A percentile compares a stretch with the other conserved stretches of the same genome.
These are phyloP conservation scores for Colletotrichum sublineola DNA, from an alignment of 2,329 filamentous ascomycete species.

Conservation along the genomic window DNA sequence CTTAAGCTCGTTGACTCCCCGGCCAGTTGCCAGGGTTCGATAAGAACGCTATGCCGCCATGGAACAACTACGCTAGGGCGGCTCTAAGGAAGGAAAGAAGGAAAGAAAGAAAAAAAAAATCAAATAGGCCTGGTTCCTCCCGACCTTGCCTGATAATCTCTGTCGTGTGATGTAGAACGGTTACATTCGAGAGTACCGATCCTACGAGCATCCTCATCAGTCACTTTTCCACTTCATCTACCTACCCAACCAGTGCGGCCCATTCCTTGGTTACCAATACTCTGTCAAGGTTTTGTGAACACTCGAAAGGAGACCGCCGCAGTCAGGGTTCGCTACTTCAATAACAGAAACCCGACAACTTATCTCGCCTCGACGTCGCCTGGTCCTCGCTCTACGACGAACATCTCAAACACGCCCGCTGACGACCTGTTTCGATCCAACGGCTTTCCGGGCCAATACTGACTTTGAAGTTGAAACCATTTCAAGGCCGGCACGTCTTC, in stretches of 20 bases:
- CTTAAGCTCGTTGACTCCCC: constrained; percentile 37
- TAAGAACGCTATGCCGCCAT: constrained; percentile 43
- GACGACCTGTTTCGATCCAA: background rate
- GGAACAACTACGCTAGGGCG: constrained; percentile 40
- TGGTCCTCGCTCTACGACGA: background rate
- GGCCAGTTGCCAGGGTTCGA: constrained; percentile 39
- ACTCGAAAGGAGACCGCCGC: background rate
- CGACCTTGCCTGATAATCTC: constrained; percentile 27
- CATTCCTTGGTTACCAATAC: constrained; percentile 12
- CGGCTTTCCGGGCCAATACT: background rate
- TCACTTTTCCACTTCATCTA: constrained; percentile 28
- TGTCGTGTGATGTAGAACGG: constrained; percentile 35
- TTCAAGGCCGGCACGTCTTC: background rate
- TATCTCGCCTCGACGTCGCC: background rate
- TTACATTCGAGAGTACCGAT: constrained; percentile 34
- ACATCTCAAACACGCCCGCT: background rate
- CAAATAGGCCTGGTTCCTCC: constrained; percentile 41
- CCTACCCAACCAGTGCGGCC: constrained; percentile 17
- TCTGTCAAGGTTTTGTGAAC: constrained; percentile 23
- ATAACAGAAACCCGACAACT: constrained; percentile 9
- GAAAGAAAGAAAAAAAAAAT: constrained; percentile 32
- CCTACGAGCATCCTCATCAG: constrained; percentile 24
- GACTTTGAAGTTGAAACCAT: background rate
- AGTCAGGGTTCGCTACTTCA: background rate
- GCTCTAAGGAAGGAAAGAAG: background rate